Evolutionary conservation across 208 protist genomes (phyloP), one percentile per base, ranked within the genome.

Genomic region (Trypanosoma platydactyli): DNA sequence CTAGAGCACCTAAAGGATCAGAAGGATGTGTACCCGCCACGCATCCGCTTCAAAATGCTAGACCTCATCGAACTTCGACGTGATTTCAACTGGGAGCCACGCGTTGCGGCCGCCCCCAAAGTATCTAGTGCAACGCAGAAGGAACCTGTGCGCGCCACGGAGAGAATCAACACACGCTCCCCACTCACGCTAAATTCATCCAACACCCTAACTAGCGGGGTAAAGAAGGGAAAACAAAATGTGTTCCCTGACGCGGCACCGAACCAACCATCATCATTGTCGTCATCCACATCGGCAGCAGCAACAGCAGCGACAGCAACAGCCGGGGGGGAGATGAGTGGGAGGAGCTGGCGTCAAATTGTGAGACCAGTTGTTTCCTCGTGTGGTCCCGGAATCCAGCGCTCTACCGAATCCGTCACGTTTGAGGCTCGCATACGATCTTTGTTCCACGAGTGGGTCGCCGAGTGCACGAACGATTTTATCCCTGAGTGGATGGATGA

Each of bases 21-120:
- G 18, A 67, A 86, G 66, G 70, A 76, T 64, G 72, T 80, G 18
- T 96, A 92, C 64, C 79, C 86, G 2, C 77, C 69, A 18, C 87
- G 90, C 61, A 96, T 96, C 40, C 76, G 79, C 54, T 96, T 96
- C 68, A 93, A 91, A 71, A 89, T 96, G 29, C 81, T 94, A 68
- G 83, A 96, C 73, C 64, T 96, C 25, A 71, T 94, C 27, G 90
- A 96, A 50, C 79, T 96, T n/a, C 87, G 87, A 57, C 64, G 61
- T 55, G 63, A 70, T 22, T 58, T 60, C 18, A 69, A 76, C 42
- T 76, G 71, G 71, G 64, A 71, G 27, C 70, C 55, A 52, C 68
- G 79, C 22, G 25, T 33, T 5, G 49, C 71, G 0, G 64, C 64
- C 0, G 68, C 41, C n/a, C 50, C 54, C 27, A 56, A 67, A 5